phyloP scores from a whole-genome alignment of 352 stramenopile genomes.

The Globisporangium ultimum region DNA sequence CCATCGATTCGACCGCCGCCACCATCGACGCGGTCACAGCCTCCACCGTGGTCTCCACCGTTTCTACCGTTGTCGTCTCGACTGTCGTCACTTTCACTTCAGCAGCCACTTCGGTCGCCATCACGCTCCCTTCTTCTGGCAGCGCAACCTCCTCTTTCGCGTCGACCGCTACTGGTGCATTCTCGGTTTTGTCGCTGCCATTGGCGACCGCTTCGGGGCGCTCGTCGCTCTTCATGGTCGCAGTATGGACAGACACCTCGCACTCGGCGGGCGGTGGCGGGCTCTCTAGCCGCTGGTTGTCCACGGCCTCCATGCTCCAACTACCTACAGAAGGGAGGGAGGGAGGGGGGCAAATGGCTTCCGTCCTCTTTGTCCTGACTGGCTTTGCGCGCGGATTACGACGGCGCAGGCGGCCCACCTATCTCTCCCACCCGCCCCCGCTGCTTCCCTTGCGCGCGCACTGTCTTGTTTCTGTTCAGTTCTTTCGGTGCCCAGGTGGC shows the following conservation, averaged over 20 bases:
- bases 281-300: conserved; percentile 12
- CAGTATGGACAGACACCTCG: not conserved
- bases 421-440: not conserved
- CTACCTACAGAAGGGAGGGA: not conserved
- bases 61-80: conserved; percentile 5
- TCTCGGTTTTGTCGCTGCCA: not conserved
- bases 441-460: not conserved
- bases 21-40: not conserved
- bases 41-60: not conserved
- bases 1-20: not conserved
- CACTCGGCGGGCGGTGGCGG: not conserved
- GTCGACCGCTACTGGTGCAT: not conserved
- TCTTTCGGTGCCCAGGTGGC: not conserved
- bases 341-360: conserved; percentile 3
- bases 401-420: not conserved
- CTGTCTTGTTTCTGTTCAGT: not conserved
- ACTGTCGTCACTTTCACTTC: not conserved
- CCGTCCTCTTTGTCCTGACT: not conserved
- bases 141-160: conserved; percentile 1
- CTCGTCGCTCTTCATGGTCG: too few species aligned
- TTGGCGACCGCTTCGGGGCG: too few species aligned
- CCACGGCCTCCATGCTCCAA: conserved; percentile 8
- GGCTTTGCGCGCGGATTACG: conserved; percentile 3
- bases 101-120: too few species aligned
- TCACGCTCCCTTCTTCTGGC: not conserved